Evolutionary conservation across 768 basidiomycete species (phyloP).

Genomic region (Russula vinacea): DNA sequence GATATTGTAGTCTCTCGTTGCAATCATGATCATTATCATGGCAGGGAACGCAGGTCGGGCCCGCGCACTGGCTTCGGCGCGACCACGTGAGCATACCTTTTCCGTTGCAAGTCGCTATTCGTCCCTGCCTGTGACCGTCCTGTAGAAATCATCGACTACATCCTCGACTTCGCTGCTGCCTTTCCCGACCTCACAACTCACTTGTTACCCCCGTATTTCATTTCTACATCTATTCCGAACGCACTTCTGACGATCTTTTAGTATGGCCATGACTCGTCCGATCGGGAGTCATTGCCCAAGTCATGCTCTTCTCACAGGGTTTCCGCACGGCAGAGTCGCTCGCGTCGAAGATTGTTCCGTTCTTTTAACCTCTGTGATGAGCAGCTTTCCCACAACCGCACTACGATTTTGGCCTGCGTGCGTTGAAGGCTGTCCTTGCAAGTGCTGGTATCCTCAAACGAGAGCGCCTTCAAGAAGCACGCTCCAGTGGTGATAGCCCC

Average conservation of each 20-base stretch:
- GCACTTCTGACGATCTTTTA: slow-evolving; percentile 35
- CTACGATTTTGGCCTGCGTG: slow-evolving; percentile 98
- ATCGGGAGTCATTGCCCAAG: slow-evolving; percentile 98
- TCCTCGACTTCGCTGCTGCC: too few species aligned
- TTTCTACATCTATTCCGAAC: not conserved
- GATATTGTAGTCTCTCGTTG: too few species aligned
- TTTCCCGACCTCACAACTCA: too few species aligned
- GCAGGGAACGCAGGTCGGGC: too few species aligned
- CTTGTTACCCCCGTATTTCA: too few species aligned
- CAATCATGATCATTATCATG: too few species aligned
- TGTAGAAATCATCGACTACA: too few species aligned
- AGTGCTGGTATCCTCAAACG: slow-evolving; percentile 98
- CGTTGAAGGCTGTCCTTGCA: slow-evolving; percentile 91
- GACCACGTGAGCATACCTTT: too few species aligned
- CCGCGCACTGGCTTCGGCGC: too few species aligned
- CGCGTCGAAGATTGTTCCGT: slow-evolving; percentile 98
- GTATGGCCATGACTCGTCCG: slow-evolving; percentile 99
- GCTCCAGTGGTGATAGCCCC: slow-evolving; percentile 40
- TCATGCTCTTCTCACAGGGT: slow-evolving; percentile 99
- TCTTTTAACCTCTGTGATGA: slow-evolving; percentile 99
- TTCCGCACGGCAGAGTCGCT: slow-evolving; percentile 96
- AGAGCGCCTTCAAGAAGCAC: slow-evolving; percentile 62
- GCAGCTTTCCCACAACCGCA: slow-evolving; percentile 93
- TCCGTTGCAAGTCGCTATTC: too few species aligned
- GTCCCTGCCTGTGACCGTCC: too few species aligned